phyloP scores from a whole-genome alignment of 1,139 yeast species.

The Debaryomyces sp. region DNA sequence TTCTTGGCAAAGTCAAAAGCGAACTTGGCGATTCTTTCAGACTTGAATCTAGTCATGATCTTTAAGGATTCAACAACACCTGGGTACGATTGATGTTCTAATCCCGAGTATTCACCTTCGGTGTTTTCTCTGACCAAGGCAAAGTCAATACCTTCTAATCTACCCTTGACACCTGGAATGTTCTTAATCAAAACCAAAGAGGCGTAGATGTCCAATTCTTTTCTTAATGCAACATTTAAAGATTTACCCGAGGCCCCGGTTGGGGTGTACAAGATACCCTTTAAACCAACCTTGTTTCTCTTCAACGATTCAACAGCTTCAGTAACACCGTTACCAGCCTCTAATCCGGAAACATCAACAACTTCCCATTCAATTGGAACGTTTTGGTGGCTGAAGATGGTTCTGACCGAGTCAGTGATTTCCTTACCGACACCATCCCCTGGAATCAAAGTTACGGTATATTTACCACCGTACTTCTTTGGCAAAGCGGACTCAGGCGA shows the following conservation, averaged over 20 bases:
- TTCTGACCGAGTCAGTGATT: constrained; percentile 90
- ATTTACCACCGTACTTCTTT: constrained; percentile 93
- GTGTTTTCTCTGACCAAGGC: constrained; percentile 95
- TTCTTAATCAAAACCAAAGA: constrained; percentile 91
- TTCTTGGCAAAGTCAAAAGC: constrained; percentile 95
- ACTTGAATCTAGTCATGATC: constrained; percentile 91
- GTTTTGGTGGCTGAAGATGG: constrained; percentile 81
- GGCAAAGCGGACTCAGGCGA: constrained; percentile 69
- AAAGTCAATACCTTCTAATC: constrained; percentile 85
- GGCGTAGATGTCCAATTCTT: constrained; percentile 94
- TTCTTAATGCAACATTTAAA: constrained; percentile 93
- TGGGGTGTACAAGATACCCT: constrained; percentile 94
- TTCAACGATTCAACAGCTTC: constrained; percentile 91
- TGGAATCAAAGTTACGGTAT: constrained; percentile 90
- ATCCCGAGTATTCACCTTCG: constrained; percentile 98
- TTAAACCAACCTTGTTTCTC: constrained; percentile 96
- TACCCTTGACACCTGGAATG: constrained; percentile 92
- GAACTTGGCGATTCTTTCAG: constrained; percentile 96
- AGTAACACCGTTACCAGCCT: constrained; percentile 59
- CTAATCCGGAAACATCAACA: constrained; percentile 83
- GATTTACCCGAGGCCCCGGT: constrained; percentile 62
- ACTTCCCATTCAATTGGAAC: constrained; percentile 96
- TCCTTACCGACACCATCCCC: constrained; percentile 98
- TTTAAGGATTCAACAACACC: constrained; percentile 97
- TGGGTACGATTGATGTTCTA: constrained; percentile 96